Conservation (phyloP, 352 stramenopile genomes). For the Phytophthora multivora region DNA sequence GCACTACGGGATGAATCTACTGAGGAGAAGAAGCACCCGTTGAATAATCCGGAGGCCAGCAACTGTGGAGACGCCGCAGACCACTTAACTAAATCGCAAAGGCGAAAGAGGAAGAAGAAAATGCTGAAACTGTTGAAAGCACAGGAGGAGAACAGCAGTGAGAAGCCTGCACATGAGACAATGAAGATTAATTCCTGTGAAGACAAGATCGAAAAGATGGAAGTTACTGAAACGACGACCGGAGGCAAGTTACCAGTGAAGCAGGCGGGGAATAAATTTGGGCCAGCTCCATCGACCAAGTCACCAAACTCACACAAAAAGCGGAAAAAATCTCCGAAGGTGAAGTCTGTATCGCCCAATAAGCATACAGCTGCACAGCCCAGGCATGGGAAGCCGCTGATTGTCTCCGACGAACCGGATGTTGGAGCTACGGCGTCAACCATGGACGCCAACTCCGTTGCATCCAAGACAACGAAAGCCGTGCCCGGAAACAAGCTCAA, state of each 20-base stretch:
- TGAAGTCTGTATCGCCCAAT: slow-evolving; percentile 7
- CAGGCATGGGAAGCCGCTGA: slow-evolving; percentile 12
- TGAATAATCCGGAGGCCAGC: neutral
- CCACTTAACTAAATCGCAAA: neutral
- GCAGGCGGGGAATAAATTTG: neutral
- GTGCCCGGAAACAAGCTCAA: neutral
- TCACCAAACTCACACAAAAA: slow-evolving; percentile 9
- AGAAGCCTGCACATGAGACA: neutral
- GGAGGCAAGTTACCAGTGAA: neutral
- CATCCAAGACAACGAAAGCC: slow-evolving; percentile 3
- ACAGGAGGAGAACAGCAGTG: neutral
- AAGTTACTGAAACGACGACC: neutral
- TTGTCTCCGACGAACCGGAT: slow-evolving; percentile 7
- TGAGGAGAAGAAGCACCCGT: neutral
- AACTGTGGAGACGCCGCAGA: neutral
- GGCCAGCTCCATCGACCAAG: slow-evolving; percentile 8
- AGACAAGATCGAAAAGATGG: neutral
- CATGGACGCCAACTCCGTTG: neutral
- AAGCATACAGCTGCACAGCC: neutral
- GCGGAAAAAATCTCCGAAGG: slow-evolving; percentile 11
- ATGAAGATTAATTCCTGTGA: neutral
- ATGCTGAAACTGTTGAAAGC: neutral
- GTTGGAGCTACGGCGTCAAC: neutral
- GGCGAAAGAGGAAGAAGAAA: slow-evolving; percentile 8
- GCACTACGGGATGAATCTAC: neutral